Percentiles rank a stretch among this genome's conserved stretches.
Evolutionary conservation across 2,329 filamentous ascomycete genomes (phyloP).

Genomic region (Lachnellula arida): DNA sequence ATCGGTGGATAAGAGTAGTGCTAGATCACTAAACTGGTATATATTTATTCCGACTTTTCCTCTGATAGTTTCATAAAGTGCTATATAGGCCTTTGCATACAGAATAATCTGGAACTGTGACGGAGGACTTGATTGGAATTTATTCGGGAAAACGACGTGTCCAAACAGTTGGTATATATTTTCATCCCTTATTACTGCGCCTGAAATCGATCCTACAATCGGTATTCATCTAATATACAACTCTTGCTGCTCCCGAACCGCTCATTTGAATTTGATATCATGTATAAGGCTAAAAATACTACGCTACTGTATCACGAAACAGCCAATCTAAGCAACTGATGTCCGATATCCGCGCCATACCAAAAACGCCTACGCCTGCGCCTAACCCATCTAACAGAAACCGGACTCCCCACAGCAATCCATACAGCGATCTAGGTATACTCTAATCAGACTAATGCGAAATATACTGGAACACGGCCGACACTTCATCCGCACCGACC

Average conservation of each 20-base stretch:
- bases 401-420: neutral
- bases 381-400: neutral
- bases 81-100: too few relatives aligned
- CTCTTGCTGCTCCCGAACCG: neutral
- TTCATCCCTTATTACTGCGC: too few relatives aligned
- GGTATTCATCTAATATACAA: neutral
- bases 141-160: too few relatives aligned
- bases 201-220: neutral
- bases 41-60: too few relatives aligned
- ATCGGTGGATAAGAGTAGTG: too few relatives aligned
- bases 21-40: too few relatives aligned
- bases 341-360: neutral
- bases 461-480: conserved; percentile 97
- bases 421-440: neutral
- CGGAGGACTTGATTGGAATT: too few relatives aligned
- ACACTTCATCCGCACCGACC: conserved; percentile 71
- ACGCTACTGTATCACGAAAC: neutral
- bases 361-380: neutral
- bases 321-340: neutral
- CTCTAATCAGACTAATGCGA: conserved; percentile 57
- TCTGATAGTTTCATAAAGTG: too few relatives aligned
- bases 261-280: neutral
- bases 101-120: too few relatives aligned
- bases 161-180: too few relatives aligned
- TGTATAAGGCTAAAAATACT: neutral